phyloP scores from a whole-genome alignment of 257 asterid species.

The Henckelia pumila region DNA sequence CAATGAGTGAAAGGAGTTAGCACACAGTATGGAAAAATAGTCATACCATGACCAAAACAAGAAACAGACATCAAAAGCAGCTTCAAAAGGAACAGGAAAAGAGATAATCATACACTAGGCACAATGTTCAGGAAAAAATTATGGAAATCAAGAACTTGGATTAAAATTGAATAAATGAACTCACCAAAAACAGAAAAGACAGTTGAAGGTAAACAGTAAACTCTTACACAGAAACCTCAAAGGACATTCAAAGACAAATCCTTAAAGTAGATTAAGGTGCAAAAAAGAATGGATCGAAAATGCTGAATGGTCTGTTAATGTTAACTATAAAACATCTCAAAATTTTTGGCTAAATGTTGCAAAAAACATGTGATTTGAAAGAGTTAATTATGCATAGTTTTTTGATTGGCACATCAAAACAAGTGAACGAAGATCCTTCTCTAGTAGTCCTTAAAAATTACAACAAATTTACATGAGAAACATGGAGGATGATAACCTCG shows the following conservation, averaged over 20 bases:
- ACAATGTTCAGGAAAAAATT: no score
- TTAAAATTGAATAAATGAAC: background rate
- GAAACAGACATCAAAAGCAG: background rate
- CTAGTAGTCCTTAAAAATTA: background rate
- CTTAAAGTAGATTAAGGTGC: background rate
- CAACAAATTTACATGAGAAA: background rate
- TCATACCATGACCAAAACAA: background rate
- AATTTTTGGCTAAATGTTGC: background rate
- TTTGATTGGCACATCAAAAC: background rate
- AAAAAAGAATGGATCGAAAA: slow-evolving; percentile 1
- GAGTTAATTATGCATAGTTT: no score
- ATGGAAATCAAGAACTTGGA: background rate
- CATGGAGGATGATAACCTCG: background rate
- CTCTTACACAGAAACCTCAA: background rate
- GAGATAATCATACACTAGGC: background rate
- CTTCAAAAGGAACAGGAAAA: background rate
- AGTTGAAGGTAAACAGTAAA: background rate
- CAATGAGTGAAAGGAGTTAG: slow-evolving; percentile 30
- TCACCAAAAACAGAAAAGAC: background rate
- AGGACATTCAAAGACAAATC: no score
- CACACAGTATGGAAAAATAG: slow-evolving; percentile 11
- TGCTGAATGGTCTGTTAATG: background rate
- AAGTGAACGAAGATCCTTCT: background rate
- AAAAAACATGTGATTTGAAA: background rate
- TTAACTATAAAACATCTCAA: background rate